Evolutionary conservation across 306 rosid species (phyloP).

Genomic region (Sphenostylis stenocarpa): DNA sequence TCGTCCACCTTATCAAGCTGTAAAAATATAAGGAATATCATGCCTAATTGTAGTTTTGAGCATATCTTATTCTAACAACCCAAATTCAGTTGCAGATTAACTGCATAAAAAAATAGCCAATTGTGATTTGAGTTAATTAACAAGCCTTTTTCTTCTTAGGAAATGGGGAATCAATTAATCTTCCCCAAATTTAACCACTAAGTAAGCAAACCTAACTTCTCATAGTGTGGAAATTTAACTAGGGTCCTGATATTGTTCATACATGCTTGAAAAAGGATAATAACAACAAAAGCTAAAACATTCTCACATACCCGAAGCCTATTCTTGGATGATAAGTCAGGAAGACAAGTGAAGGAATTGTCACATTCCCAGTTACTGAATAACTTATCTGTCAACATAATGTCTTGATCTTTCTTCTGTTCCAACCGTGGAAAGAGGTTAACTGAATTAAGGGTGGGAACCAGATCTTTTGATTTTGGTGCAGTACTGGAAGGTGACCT

Average conservation of each 20-base stretch:
- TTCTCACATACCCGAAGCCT: constrained; percentile 49
- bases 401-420: constrained; percentile 42
- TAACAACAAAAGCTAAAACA: background rate
- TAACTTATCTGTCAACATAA: constrained; percentile 24
- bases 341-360: constrained; percentile 37
- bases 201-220: background rate
- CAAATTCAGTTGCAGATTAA: background rate
- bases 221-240: background rate
- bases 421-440: constrained; percentile 34
- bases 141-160: background rate
- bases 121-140: background rate
- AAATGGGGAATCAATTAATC: background rate
- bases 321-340: constrained; percentile 42
- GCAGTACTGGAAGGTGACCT: constrained; percentile 41
- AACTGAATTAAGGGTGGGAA: constrained; percentile 38
- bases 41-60: background rate
- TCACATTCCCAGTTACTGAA: constrained; percentile 38
- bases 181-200: background rate
- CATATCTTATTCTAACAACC: background rate
- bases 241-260: background rate
- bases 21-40: background rate
- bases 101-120: constrained; percentile 2
- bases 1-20: constrained; percentile 50
- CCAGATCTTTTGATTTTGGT: constrained; percentile 35
- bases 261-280: background rate